These are phyloP conservation scores for Bassia scoparia DNA, from an alignment of 148 eudicot species.

Conservation along the genomic window DNA sequence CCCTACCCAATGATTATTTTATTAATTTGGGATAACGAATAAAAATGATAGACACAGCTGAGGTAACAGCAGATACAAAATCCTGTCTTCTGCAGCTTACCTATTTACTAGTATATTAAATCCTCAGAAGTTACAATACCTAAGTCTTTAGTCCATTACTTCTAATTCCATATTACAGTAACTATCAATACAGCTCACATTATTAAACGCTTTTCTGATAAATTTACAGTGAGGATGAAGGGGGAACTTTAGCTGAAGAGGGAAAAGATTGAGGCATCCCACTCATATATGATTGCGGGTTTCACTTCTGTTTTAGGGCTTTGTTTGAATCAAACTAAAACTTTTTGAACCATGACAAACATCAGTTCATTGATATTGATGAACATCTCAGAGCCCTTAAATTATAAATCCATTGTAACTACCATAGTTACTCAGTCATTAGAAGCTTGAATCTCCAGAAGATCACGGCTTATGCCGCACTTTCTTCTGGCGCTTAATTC, in stretches of 20 bases:
- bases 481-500: not conserved
- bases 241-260: too few relatives aligned
- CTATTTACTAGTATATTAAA: too few relatives aligned
- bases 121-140: not conserved
- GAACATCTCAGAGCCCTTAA: conserved; percentile 7
- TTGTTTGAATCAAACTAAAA: not conserved
- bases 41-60: not conserved
- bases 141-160: not conserved
- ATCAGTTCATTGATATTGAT: not conserved
- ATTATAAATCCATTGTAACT: conserved; percentile 1
- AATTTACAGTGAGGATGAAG: too few relatives aligned
- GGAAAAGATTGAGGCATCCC: not conserved
- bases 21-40: too few relatives aligned
- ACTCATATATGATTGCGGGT: not conserved
- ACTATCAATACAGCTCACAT: too few relatives aligned
- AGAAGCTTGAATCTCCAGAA: not conserved
- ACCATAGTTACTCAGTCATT: not conserved
- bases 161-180: too few relatives aligned
- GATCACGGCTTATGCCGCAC: not conserved
- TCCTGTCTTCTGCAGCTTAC: not conserved
- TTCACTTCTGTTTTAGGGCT: not conserved
- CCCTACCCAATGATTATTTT: not conserved
- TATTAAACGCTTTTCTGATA: too few relatives aligned
- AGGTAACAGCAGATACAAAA: not conserved
- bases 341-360: conserved; percentile 5